Base-by-base conservation (phyloP, 1,284 basidiomycete genomes). In the Tylopilus sp. region DNA sequence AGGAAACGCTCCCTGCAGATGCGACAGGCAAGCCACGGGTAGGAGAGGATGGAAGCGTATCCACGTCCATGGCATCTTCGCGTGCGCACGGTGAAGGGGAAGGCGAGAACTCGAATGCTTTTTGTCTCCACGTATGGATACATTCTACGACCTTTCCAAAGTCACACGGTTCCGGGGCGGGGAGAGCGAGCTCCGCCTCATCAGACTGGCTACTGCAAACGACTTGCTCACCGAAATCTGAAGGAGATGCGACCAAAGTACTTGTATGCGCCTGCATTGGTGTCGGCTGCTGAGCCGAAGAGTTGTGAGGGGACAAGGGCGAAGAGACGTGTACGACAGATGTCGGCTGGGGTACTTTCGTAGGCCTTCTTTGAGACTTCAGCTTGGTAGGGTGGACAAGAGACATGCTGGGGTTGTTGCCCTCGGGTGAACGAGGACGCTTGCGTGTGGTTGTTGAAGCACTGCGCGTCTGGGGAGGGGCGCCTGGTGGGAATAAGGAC, bases 181-280 rank as follows among this genome's bases (percentile, higher is more conserved):
- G 64, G 8, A 71, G 52, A 46, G 71, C 63, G 46, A 78, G 68
- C 46, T 85, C 83, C 43, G 73, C 69, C 59, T 88, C 86, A 54
- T 84, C 80, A 38, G 83, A 82, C 59, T 85, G 79, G 55, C 84
- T 86, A 37, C 79, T 84, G n/a, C 81, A 82, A 13, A 87, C 69
- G 30, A 70, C 43, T 18, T 74, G 59, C 46, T 74, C 70, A 38
- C 60, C 61, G 15, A 55, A 53, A 40, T 40, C 45, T 23, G 52
- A 48, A 33, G 66, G 61, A 15, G 55, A 59, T 11, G 41, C 28
- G 23, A 28, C 29, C 33, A 46, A 34, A 34, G 46, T 30, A 21
- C 19, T 39, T n/a, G 33, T 48, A 8, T 43, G 48, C 9, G 25
- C 19, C 21, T 33, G 51, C 9, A n/a, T 31, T 8, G 46, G 35